Evolutionary conservation across 805 yeast species (phyloP).

Genomic region (Grigorovia yakushimaensis): DNA sequence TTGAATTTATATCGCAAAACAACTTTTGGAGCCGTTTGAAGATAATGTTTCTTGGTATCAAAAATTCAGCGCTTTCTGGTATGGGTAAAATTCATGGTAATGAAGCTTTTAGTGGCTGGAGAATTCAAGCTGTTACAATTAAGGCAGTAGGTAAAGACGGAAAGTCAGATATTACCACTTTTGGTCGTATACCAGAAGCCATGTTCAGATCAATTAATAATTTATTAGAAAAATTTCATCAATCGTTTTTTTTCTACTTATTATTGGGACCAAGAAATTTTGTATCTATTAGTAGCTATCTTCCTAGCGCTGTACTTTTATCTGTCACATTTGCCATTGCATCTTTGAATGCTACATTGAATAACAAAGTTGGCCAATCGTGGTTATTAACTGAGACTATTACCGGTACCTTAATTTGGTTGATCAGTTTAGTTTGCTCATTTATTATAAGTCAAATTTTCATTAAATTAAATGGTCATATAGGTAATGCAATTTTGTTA

Average conservation of each 20-base stretch:
- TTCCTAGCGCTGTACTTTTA: conserved; percentile 73
- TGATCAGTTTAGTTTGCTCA: conserved; percentile 26
- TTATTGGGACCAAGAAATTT: conserved; percentile 67
- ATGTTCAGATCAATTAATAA: conserved; percentile 83
- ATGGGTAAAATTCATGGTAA: conserved; percentile 54
- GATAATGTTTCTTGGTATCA: conserved; percentile 56
- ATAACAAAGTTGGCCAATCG: conserved; percentile 17
- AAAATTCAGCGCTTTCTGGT: conserved; percentile 63
- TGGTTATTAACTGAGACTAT: conserved; percentile 13
- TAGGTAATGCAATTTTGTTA: conserved; percentile 4
- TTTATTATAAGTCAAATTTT: conserved; percentile 16
- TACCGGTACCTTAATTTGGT: conserved; percentile 16
- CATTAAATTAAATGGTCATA: conserved; percentile 2
- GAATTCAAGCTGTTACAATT: conserved; percentile 80
- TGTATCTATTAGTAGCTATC: conserved; percentile 87
- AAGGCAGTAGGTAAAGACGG: conserved; percentile 55
- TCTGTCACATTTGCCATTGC: conserved; percentile 63
- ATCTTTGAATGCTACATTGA: conserved; percentile 48
- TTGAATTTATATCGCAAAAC: conserved; percentile 36
- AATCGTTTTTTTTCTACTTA: conserved; percentile 87
- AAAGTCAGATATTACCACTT: conserved; percentile 76
- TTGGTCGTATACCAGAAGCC: conserved; percentile 85
- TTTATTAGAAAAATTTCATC: conserved; percentile 90
- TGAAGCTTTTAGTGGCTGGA: conserved; percentile 93
- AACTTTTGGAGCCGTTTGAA: conserved; percentile 47